Evolutionary conservation across 352 stramenopile genomes (phyloP), one percentile per base, ranked within the genome.

Genomic region (Globisporangium abappressorium): DNA sequence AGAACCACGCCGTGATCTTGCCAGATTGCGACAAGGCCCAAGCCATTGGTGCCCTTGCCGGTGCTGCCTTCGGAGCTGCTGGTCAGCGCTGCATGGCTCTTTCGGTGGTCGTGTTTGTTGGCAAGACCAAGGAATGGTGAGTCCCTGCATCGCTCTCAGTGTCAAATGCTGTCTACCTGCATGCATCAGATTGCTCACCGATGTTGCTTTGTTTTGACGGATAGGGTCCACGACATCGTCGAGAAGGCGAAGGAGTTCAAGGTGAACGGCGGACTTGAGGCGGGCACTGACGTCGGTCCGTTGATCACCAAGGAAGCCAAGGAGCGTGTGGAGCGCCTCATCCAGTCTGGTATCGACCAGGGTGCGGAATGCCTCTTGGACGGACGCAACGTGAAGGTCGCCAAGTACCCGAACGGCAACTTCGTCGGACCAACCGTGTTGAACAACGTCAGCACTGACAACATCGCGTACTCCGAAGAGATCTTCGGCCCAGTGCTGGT

Each of bases 31-130:
- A 98, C 74, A 98, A 97, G 76, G 85, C 97, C 46, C 84, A 92
- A 53, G 84, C 91, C 11, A 68, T 98, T 60, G 88, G 88, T 64
- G 88, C 92, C n/a, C 72, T 98, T 51, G 79, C 92, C 15, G 94
- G 92, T 11, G 96, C 97, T 15, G 92, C 93, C 5, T 99, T 99
- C 75, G 97, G 97, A n/a, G 97, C 97, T 43, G 97, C 97, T 11
- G 97, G 97, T 46, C 96, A 99, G 85, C 89, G 97, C 62, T 99
- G 97, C 80, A 99, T 99, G 97, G 97, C 97, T 26, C 77, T 99
- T 4, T 97, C 85, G 41, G 90, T 97, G n/a, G 86, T 97, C 20
- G 85, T 99, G 30, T 97, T 99, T 64, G 97, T 99, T 3, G 97
- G 97, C 43, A 86, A 98, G 68, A 84, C 87, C 41, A 92, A 97